phyloP scores from a whole-genome alignment of 768 basidiomycete species.

The Phylloporus sp. region DNA sequence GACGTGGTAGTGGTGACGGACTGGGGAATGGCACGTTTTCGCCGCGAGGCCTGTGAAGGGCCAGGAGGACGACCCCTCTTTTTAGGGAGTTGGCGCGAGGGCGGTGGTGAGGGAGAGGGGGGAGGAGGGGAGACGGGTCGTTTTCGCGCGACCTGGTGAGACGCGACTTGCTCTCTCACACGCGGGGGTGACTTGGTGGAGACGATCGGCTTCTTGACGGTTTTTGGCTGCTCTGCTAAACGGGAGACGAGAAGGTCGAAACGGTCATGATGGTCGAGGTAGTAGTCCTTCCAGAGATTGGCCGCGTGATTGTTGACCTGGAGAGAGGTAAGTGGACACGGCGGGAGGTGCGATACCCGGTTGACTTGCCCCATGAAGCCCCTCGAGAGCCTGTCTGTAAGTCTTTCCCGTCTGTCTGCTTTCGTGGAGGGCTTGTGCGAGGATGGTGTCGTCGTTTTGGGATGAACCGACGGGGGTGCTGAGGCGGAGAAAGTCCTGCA shows the following conservation, averaged over 20 bases:
- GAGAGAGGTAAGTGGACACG: constrained; percentile 2
- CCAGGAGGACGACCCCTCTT: constrained; percentile 20
- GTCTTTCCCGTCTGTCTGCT: constrained; percentile 39
- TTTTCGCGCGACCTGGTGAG: constrained; percentile 35
- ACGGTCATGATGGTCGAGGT: constrained; percentile 61
- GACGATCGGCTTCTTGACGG: constrained; percentile 28
- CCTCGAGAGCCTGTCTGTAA: constrained; percentile 64
- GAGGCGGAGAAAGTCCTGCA: constrained; percentile 52
- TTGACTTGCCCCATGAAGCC: constrained; percentile 57
- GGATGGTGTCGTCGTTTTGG: constrained; percentile 52
- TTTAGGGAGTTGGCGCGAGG: constrained; percentile 26
- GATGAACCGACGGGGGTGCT: constrained; percentile 47
- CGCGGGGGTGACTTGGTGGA: constrained; percentile 7
- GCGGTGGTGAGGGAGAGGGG: background rate
- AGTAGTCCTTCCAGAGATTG: constrained; percentile 77
- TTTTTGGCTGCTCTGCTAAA: constrained; percentile 23
- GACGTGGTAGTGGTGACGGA: constrained; percentile 18
- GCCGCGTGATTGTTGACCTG: constrained; percentile 46
- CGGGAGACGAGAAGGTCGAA: constrained; percentile 41
- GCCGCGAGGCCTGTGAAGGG: constrained; percentile 22
- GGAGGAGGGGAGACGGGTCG: constrained; percentile 22
- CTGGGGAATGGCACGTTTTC: constrained; percentile 20
- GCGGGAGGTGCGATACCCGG: too few species aligned
- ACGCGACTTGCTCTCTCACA: constrained; percentile 9
- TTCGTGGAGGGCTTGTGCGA: constrained; percentile 44